Conservation (phyloP, 306 rosid genomes). For the Vigna radiata region DNA sequence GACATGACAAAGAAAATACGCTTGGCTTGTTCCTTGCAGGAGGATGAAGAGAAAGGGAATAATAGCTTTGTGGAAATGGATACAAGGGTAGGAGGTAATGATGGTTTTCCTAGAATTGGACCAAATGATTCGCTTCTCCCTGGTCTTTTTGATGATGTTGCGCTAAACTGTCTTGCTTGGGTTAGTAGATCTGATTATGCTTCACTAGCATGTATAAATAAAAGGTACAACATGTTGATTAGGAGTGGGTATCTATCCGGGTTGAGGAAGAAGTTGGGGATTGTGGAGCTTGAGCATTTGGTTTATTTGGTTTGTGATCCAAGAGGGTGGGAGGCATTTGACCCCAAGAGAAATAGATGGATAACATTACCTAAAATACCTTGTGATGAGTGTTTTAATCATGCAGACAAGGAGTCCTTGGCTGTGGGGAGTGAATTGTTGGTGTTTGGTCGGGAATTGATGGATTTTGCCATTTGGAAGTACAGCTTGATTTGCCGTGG, state of each 20-base stretch:
- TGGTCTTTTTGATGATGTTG: slow-evolving; percentile 75
- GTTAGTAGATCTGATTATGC: slow-evolving; percentile 68
- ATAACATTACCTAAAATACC: slow-evolving; percentile 75
- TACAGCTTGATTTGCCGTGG: slow-evolving; percentile 53
- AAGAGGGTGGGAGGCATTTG: slow-evolving; percentile 74
- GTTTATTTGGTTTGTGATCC: slow-evolving; percentile 79
- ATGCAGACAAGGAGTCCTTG: slow-evolving; percentile 83
- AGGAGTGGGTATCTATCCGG: slow-evolving; percentile 62
- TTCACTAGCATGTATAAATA: slow-evolving; percentile 62
- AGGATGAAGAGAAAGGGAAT: slow-evolving; percentile 45
- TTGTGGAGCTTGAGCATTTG: slow-evolving; percentile 74
- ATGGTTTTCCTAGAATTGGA: slow-evolving; percentile 61
- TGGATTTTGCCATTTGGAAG: slow-evolving; percentile 83
- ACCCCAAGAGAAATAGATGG: slow-evolving; percentile 66
- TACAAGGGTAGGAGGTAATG: slow-evolving; percentile 55
- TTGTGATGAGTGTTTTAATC: slow-evolving; percentile 81
- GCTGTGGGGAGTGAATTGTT: slow-evolving; percentile 73
- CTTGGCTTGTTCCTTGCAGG: slow-evolving; percentile 41
- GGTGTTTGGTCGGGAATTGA: slow-evolving; percentile 75
- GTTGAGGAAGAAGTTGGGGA: slow-evolving; percentile 63
- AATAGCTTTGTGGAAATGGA: slow-evolving; percentile 31
- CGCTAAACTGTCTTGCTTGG: slow-evolving; percentile 69
- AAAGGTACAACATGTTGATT: slow-evolving; percentile 60
- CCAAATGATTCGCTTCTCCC: slow-evolving; percentile 73
- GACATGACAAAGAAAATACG: slow-evolving; percentile 47